These are phyloP conservation scores for Sanghuangporus sanghuang DNA, from an alignment of 1,284 basidiomycete genomes.

Conservation along the genomic window DNA sequence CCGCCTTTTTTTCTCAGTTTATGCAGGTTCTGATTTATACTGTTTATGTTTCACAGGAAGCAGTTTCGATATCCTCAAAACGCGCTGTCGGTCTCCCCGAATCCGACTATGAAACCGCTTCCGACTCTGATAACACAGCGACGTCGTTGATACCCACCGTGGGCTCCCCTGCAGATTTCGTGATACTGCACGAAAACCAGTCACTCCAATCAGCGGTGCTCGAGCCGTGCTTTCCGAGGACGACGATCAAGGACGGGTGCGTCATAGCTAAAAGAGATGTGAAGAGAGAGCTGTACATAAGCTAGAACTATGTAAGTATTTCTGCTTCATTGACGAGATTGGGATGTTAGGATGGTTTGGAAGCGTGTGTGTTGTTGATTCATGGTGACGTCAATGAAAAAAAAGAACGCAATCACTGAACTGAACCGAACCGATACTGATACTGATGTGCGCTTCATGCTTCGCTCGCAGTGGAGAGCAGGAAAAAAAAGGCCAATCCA, in stretches of 20 bases:
- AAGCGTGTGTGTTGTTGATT: background rate
- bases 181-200: constrained; percentile 48
- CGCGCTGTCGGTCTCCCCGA: constrained; percentile 37
- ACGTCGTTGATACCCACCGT: constrained; percentile 32
- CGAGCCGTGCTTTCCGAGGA: constrained; percentile 40
- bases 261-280: constrained; percentile 22
- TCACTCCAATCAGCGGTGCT: constrained; percentile 42
- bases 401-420: background rate
- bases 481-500: too few species aligned
- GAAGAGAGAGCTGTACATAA: too few species aligned
- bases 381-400: background rate
- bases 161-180: constrained; percentile 50
- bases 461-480: too few species aligned
- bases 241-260: constrained; percentile 28
- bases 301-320: too few species aligned
- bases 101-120: background rate
- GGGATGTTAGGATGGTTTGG: too few species aligned
- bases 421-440: too few species aligned
- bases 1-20: constrained; percentile 4
- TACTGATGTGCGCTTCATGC: too few species aligned
- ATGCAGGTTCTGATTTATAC: background rate
- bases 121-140: background rate
- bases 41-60: constrained; percentile 29
- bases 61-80: constrained; percentile 43
- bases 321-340: too few species aligned